Evolutionary conservation across 768 basidiomycete species (phyloP), one percentile per base, ranked within the genome.

Genomic region (Amanita thiersii): DNA sequence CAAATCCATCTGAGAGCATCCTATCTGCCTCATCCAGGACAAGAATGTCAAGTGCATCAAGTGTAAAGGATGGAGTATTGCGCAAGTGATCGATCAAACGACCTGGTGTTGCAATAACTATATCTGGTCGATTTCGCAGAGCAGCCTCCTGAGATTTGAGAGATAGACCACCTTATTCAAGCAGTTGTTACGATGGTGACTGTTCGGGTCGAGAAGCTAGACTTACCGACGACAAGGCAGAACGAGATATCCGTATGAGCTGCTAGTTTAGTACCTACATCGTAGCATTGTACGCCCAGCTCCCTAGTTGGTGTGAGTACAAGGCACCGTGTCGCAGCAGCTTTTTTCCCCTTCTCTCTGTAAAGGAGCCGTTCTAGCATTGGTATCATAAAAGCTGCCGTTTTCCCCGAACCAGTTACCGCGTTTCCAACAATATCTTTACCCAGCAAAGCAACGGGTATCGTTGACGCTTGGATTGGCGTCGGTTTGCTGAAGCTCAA

Each of bases 21-120:
- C 96, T 76, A 60, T 99, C 96, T 1, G 96, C 96, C 64, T 99
- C 96, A 54, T 99, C 96, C 12, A 99, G 76, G 10, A 99, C 85
- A 30, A 99, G 70, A 39, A 98, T 78, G 55, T 98, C 96, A 25
- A 98, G 73, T 0, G 86, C 81, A 52, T 96, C 92, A 25, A 99
- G 75, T 7, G 83, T 81, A 66, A 98, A 98, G 8, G 86, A 79
- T 6, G 86, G 88, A 1, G 96, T 93, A 56, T 98, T 98, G 54
- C 82, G 89, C 37, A 98, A 77, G 58, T 98, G 96, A 61, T 99
- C 96, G 54, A 99, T 98, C 21, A 99, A 72, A 52, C 96, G 88
- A 52, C 96, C 96, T 2, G 96, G 96, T 1, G 96, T 98, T 15
- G 93, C 96, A 52, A 99, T 90, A 40, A 98, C 73, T 37, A 98